Evolutionary conservation across 2,329 filamentous ascomycete species (phyloP).

Genomic region (Emergomyces orientalis): DNA sequence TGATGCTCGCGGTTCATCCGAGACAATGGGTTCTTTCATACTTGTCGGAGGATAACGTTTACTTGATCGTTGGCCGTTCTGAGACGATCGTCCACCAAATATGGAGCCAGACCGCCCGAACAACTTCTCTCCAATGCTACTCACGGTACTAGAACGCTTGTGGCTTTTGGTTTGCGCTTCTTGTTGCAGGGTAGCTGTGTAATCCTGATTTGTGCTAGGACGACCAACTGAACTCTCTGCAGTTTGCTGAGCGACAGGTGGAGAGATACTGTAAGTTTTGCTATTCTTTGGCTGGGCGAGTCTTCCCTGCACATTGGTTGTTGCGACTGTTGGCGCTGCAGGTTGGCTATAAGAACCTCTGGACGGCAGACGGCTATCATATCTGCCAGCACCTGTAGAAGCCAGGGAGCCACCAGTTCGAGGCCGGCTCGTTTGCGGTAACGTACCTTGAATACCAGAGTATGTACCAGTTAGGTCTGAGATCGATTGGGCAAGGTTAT

Average conservation of each 20-base stretch:
- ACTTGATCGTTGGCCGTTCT: constrained; percentile 39
- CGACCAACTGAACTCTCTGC: constrained; percentile 48
- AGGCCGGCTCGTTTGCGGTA: constrained; percentile 50
- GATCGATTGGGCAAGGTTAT: constrained; percentile 44
- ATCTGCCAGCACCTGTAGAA: constrained; percentile 43
- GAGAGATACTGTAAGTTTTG: constrained; percentile 63
- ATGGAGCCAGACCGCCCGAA: constrained; percentile 76
- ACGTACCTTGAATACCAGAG: constrained; percentile 37
- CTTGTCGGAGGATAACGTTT: constrained; percentile 83
- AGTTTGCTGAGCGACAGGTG: constrained; percentile 52
- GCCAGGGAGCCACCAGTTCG: constrained; percentile 74
- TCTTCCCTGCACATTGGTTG: constrained; percentile 79
- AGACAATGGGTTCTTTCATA: constrained; percentile 55
- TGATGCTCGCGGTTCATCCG: constrained; percentile 52
- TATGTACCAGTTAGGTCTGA: constrained; percentile 51
- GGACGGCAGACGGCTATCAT: constrained; percentile 54
- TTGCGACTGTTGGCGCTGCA: constrained; percentile 73
- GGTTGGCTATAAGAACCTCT: constrained; percentile 81
- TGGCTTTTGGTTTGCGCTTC: constrained; percentile 43
- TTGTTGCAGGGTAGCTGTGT: constrained; percentile 45
- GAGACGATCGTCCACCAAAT: constrained; percentile 51
- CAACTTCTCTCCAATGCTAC: constrained; percentile 71
- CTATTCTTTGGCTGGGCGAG: constrained; percentile 68
- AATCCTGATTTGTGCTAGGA: constrained; percentile 50
- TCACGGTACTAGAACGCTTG: constrained; percentile 66